Evolutionary conservation across 306 rosid species (phyloP), one percentile per base, ranked within the genome.

Genomic region (Canavalia gladiata): DNA sequence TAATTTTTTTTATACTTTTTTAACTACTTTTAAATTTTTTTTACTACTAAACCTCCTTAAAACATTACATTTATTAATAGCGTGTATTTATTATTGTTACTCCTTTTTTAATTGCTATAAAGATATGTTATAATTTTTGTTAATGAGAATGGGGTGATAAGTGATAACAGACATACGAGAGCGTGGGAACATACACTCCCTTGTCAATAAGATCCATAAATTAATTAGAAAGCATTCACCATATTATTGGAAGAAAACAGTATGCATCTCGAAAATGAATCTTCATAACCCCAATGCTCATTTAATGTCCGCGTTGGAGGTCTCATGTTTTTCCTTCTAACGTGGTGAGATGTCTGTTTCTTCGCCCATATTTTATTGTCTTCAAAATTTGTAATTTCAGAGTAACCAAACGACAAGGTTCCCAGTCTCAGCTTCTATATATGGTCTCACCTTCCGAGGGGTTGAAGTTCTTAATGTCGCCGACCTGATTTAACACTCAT

Each of bases 341-440:
- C 68, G 69, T 86, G 92, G 90, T 89, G 90, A 88, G 89, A 94
- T 94, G 97, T 94, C 97, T 91, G 97, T 94, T 88, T 86, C 79
- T 87, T 70, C 75, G 6, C 72, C 47, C 67, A 9, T 90, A 59
- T 41, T 94, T 83, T 79, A 78, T 86, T 80, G 43, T 81, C 78
- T 80, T 88, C 84, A 81, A 78, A 33, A 41, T 77, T 83, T 57
- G 45, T 51, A 68, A 80, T 74, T 86, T 86, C 86, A 55, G 84
- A 73, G 68, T 76, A 84, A 82, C 83, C 88, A 84, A 57, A 65
- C 58, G 79, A 75, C 83, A 84, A 82, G 18, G 50, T 76, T 72
- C 87, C 80, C 34, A 60, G 39, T 34, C 74, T 76, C 84, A 75
- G 10, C 85, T 85, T 84, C 80, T 34, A 7, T 41, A 1, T 72